These are phyloP conservation scores for Colletotrichum incanum DNA, from an alignment of 2,329 filamentous ascomycete species.

Conservation along the genomic window DNA sequence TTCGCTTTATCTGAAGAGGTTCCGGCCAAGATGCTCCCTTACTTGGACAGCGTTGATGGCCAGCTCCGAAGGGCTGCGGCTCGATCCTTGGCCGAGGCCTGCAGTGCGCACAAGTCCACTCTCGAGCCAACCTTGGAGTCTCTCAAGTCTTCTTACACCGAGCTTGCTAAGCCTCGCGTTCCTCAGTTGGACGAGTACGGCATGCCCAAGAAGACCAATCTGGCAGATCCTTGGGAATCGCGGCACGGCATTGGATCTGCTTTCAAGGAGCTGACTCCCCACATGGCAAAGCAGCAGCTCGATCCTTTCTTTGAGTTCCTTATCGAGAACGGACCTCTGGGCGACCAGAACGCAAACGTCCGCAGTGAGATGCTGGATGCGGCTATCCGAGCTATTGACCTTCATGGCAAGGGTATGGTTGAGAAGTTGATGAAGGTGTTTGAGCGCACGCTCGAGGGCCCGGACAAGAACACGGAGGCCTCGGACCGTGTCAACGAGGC, in stretches of 20 bases:
- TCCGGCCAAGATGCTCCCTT: conserved; percentile 79
- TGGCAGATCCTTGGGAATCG: conserved; percentile 91
- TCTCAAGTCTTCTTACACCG: conserved; percentile 80
- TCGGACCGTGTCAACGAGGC: conserved; percentile 96
- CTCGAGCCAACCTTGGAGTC: conserved; percentile 75
- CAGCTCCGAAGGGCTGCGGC: conserved; percentile 89
- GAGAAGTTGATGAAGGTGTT: conserved; percentile 94
- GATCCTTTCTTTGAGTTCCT: conserved; percentile 88
- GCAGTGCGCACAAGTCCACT: conserved; percentile 72
- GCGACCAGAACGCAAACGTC: conserved; percentile 83
- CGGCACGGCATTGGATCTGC: conserved; percentile 91
- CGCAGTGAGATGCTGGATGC: conserved; percentile 94
- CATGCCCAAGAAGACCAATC: conserved; percentile 91
- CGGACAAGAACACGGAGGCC: conserved; percentile 84
- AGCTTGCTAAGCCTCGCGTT: conserved; percentile 85
- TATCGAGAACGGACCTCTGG: conserved; percentile 88
- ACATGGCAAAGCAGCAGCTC: conserved; percentile 79
- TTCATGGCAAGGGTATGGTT: conserved; percentile 85
- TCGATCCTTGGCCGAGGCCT: conserved; percentile 83
- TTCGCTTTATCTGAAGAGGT: conserved; percentile 79
- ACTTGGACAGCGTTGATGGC: conserved; percentile 83
- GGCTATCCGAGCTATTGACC: conserved; percentile 84
- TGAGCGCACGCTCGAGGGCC: conserved; percentile 87
- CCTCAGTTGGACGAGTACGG: conserved; percentile 93
- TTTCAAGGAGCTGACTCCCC: conserved; percentile 84